Evolutionary conservation across 2,329 filamentous ascomycete genomes (phyloP).

Genomic region (Pestalotiopsis sp.): DNA sequence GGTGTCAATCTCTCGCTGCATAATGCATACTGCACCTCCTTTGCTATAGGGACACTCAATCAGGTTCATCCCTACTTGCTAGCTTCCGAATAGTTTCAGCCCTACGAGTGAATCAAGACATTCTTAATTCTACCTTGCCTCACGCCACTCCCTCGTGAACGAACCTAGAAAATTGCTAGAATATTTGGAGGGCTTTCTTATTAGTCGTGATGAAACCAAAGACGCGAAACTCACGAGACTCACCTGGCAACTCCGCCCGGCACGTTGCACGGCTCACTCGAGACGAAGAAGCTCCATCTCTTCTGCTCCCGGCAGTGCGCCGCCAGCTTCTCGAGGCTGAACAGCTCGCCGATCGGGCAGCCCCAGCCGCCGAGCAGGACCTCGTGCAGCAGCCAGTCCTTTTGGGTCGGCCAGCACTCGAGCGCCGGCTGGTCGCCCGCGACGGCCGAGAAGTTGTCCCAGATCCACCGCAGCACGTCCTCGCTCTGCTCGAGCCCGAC

Average conservation of each 20-base stretch:
- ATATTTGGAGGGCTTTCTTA: slow-evolving; percentile 33
- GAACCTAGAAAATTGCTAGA: slow-evolving; percentile 34
- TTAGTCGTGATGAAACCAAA: neutral
- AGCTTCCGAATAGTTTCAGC: neutral
- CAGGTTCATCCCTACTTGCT: neutral
- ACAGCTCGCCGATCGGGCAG: slow-evolving; percentile 50
- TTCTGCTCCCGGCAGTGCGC: slow-evolving; percentile 34
- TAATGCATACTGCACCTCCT: too few relatives aligned
- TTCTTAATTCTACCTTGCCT: neutral
- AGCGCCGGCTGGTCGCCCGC: slow-evolving; percentile 44
- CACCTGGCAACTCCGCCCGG: slow-evolving; percentile 35
- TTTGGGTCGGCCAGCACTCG: slow-evolving; percentile 35
- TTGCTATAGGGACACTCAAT: neutral
- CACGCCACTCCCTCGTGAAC: neutral
- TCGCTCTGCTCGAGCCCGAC: slow-evolving; percentile 48
- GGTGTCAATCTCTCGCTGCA: too few relatives aligned
- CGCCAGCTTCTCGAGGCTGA: slow-evolving; percentile 46
- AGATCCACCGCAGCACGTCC: slow-evolving; percentile 41
- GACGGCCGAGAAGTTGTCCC: slow-evolving; percentile 41
- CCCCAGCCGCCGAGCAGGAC: slow-evolving; percentile 49
- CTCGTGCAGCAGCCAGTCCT: slow-evolving; percentile 38
- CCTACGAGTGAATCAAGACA: neutral
- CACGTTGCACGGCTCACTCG: slow-evolving; percentile 47
- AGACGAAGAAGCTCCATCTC: slow-evolving; percentile 47
- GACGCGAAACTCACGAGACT: neutral